Evolutionary conservation across 2,329 filamentous ascomycete species (phyloP).

Genomic region (Exophiala mesophila): DNA sequence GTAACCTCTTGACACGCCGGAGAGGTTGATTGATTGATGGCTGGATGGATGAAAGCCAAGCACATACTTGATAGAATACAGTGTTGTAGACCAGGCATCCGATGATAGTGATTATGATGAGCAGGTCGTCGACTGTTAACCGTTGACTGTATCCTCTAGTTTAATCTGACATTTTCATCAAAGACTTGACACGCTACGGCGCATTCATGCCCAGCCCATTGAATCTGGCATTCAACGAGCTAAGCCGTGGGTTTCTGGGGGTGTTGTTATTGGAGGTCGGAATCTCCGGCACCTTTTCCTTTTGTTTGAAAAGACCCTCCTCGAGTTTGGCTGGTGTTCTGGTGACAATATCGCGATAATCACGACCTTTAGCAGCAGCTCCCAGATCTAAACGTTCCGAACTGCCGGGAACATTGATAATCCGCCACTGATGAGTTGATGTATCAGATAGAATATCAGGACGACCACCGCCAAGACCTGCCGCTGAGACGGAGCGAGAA

Average conservation of each 20-base stretch:
- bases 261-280: slow-evolving; percentile 14
- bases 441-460: slow-evolving; percentile 59
- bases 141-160: too few relatives aligned
- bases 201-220: slow-evolving; percentile 26
- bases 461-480: slow-evolving; percentile 27
- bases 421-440: slow-evolving; percentile 60
- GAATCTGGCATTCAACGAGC: slow-evolving; percentile 13
- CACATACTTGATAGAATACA: too few relatives aligned
- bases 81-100: too few relatives aligned
- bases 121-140: too few relatives aligned
- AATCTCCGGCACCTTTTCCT: slow-evolving; percentile 18
- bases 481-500: slow-evolving; percentile 32
- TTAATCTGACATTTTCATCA: too few relatives aligned
- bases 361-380: slow-evolving; percentile 35
- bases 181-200: too few relatives aligned
- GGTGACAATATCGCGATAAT: slow-evolving; percentile 58
- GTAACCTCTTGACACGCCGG: slow-evolving; percentile 58
- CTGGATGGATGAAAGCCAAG: too few relatives aligned
- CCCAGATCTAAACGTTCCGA: slow-evolving; percentile 36
- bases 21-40: too few relatives aligned
- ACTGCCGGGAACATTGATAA: slow-evolving; percentile 54
- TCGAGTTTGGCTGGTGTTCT: slow-evolving; percentile 79
- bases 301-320: slow-evolving; percentile 51
- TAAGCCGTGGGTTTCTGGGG: slow-evolving; percentile 8
- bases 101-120: too few relatives aligned